Conservation (phyloP, 2,329 filamentous ascomycete species). For the Colletotrichum brevisporum region DNA sequence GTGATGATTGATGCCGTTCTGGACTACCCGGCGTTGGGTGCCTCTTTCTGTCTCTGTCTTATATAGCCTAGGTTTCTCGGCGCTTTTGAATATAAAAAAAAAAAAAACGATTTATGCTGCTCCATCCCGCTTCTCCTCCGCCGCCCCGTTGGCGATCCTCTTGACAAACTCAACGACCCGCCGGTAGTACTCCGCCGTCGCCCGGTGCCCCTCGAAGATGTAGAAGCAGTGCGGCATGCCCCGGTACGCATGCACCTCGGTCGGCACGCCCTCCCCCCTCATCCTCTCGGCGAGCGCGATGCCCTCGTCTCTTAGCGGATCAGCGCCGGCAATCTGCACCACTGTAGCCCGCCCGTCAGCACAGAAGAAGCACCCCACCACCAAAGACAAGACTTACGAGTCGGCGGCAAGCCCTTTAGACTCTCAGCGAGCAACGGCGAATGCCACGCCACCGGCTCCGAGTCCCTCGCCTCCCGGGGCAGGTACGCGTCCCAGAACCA, state of each 20-base stretch:
- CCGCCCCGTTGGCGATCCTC: conserved; percentile 13
- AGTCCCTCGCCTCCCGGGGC: conserved; percentile 46
- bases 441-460: conserved; percentile 43
- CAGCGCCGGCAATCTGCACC: conserved; percentile 52
- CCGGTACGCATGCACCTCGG: conserved; percentile 49
- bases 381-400: conserved; percentile 46
- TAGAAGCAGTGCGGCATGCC: conserved; percentile 55
- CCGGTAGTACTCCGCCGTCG: conserved; percentile 42
- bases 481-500: conserved; percentile 53
- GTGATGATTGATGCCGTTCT: no score
- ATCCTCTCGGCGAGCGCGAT: conserved; percentile 55
- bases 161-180: conserved; percentile 41
- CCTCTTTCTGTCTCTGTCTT: background rate
- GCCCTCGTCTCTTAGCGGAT: conserved; percentile 55
- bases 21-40: no score
- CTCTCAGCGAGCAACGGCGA: conserved; percentile 52
- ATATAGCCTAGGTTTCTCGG: background rate
- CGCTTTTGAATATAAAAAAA: background rate
- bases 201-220: conserved; percentile 39
- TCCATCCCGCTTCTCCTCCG: background rate
- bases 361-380: no score
- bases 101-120: background rate
- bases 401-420: conserved; percentile 49
- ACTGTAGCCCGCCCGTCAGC: conserved; percentile 43
- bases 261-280: conserved; percentile 48